Conservation (phyloP, 2,329 filamentous ascomycete genomes). For the Sporothrix pseudoabietina region DNA sequence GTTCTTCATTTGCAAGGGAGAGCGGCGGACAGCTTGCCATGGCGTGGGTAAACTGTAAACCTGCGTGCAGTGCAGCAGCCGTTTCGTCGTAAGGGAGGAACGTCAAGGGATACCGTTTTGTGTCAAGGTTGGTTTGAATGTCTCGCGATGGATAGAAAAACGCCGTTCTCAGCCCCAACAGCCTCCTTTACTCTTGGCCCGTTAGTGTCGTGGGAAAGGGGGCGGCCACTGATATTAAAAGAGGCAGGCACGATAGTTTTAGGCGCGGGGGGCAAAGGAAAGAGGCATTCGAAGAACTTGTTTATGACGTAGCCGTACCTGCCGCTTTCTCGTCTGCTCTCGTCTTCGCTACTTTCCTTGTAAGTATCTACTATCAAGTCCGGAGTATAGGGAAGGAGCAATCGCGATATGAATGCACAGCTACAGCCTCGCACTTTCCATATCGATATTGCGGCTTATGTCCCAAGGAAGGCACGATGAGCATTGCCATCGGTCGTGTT, state of each 20-base stretch:
- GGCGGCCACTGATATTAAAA: neutral
- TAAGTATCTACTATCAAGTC: neutral
- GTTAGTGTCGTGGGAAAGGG: neutral
- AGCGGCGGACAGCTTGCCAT: neutral
- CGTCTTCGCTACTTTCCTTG: neutral
- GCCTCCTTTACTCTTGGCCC: neutral
- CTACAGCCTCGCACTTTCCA: neutral
- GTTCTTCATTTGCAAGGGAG: neutral
- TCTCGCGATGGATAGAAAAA: neutral
- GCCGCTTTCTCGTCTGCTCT: neutral
- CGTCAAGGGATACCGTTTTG: neutral
- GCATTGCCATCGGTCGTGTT: neutral
- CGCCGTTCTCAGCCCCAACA: constrained; percentile 7
- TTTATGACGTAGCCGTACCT: neutral
- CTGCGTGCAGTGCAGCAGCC: no score
- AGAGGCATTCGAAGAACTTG: neutral
- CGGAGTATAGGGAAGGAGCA: neutral
- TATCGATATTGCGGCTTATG: neutral
- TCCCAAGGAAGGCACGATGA: neutral
- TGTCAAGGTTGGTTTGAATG: neutral
- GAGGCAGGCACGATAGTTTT: neutral
- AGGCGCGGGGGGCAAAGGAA: neutral
- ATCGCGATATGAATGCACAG: neutral
- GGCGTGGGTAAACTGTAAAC: no score
- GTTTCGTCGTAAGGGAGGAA: neutral